Base-by-base conservation (phyloP, 2,329 filamentous ascomycete genomes). In the Fusarium azukiicola region DNA sequence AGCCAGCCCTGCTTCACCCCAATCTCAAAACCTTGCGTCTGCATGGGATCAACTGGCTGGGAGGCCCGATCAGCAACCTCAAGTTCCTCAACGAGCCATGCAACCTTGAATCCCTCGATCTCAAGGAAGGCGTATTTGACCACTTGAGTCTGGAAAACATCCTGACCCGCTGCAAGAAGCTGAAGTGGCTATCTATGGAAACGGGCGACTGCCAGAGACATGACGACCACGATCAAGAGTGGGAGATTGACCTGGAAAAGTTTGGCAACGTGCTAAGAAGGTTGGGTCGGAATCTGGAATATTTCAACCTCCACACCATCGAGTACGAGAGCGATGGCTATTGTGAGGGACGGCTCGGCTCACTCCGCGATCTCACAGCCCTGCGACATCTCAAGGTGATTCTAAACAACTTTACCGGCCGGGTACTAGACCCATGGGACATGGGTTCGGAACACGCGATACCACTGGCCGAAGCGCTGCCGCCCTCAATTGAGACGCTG, bases 21-120 rank as follows among this genome's bases (percentile, higher is more conserved):
- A 47, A 11, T 19, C 44, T 66, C 4, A 66, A 66, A 32, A 66
- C 17, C 0, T 21, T 66, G 16, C 63, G 63, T 47, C 42, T 66
- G 7, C 44, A 36, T 6, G 63, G 63, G 12, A 17, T 36, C n/a
- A 27, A 14, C 17, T 66, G 63, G 63, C 44, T 66, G 21, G 32
- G 27, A 16, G 19, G 21, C 6, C 7, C 40, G 23, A 66, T 66
- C 21, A 47, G 19, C 17, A 32, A 11, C 4, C 27, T 66, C 19
- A 47, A 36, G 23, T 66, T 66, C 27, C 63, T 44, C n/a, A 47
- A 66, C 63, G 63, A 66, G 12, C 63, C 42, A 66, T 66, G 63
- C 38, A 66, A 47, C 27, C 11, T 66, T 13, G 63, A 66, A 47
- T 49, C 13, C 9, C 44, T 66, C 23, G 63, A 66, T 3, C 42